These are phyloP conservation scores for Batkoa obscura DNA, from an alignment of 371 early-diverging fungal species.

Conservation along the genomic window DNA sequence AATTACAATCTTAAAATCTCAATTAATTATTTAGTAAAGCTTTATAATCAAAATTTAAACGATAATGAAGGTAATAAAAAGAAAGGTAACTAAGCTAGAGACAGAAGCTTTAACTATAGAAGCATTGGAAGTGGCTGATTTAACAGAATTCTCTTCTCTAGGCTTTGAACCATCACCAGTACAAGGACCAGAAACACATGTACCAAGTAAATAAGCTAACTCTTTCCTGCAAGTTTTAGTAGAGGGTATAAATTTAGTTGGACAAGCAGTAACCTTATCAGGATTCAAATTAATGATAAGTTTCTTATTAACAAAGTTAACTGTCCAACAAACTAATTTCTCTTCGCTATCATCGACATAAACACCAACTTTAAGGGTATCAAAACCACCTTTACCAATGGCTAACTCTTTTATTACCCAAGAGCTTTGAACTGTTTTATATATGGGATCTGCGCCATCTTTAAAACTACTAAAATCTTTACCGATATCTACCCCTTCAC, in stretches of 20 bases:
- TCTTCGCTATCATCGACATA: not conserved
- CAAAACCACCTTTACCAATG: not conserved
- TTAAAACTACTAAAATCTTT: not conserved
- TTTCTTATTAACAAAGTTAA: not conserved
- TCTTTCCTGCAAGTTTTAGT: not conserved
- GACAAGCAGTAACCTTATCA: not conserved
- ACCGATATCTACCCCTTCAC: not conserved
- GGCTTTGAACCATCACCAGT: not conserved
- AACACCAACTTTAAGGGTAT: not conserved
- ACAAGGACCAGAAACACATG: not conserved
- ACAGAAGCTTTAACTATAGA: not conserved
- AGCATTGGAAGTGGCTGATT: not conserved
- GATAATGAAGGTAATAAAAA: not conserved
- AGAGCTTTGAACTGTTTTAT: not conserved
- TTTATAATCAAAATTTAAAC: too few species aligned
- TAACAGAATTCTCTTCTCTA: not conserved
- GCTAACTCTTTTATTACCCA: not conserved
- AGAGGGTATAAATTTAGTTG: not conserved
- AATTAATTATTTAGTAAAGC: too few species aligned
- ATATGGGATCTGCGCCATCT: not conserved
- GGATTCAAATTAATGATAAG: not conserved
- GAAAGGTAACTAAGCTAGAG: not conserved
- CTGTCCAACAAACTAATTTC: not conserved
- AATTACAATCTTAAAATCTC: too few species aligned
- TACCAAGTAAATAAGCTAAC: not conserved